Evolutionary conservation across 1,139 yeast genomes (phyloP).

Genomic region (Kodamaea ohmeri): DNA sequence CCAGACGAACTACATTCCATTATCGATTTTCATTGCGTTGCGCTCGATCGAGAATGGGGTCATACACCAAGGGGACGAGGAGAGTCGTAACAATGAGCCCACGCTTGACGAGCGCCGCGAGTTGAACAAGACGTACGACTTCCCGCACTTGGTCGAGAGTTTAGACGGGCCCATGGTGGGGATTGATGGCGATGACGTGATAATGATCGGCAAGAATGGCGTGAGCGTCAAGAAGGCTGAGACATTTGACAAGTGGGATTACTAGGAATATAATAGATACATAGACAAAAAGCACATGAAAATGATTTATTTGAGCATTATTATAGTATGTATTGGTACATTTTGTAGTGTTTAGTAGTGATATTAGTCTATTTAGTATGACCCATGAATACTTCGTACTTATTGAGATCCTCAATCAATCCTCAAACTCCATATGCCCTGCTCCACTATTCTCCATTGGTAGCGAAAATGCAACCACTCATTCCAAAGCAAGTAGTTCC

Average conservation of each 20-base stretch:
- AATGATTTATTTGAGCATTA: background rate
- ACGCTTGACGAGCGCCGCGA: constrained; percentile 65
- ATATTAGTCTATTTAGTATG: no score
- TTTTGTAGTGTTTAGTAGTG: no score
- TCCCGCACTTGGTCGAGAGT: constrained; percentile 65
- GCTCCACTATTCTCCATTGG: constrained; percentile 1
- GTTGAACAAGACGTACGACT: constrained; percentile 65
- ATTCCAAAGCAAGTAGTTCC: constrained; percentile 8
- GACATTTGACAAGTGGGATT: constrained; percentile 49
- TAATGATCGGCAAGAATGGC: constrained; percentile 61
- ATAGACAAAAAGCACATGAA: no score
- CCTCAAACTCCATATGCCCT: background rate
- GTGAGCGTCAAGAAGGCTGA: constrained; percentile 44
- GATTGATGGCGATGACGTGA: constrained; percentile 60
- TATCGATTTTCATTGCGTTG: constrained; percentile 81
- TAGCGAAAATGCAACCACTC: constrained; percentile 10
- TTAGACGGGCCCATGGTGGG: constrained; percentile 83
- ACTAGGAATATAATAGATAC: background rate
- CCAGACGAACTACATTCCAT: constrained; percentile 75
- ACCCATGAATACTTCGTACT: no score
- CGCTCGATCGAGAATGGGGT: constrained; percentile 39
- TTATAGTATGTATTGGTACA: no score
- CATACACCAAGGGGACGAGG: constrained; percentile 7
- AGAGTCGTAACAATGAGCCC: constrained; percentile 5
- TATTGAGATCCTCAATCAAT: background rate